Base-by-base conservation (phyloP, 768 basidiomycete genomes). In the Calocybe gangraenosa region DNA sequence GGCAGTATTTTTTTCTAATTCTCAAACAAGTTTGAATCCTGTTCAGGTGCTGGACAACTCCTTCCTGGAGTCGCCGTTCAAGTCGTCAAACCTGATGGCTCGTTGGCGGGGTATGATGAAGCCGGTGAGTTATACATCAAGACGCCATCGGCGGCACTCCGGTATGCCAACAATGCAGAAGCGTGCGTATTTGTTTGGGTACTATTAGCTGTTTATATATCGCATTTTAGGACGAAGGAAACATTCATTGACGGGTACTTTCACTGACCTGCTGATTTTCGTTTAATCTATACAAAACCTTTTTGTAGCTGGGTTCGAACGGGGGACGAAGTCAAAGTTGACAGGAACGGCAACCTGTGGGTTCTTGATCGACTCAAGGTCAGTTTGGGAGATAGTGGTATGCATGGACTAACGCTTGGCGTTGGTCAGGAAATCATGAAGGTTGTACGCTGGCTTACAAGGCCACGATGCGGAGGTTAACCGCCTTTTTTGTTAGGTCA, bases 301-400 rank as follows among this genome's bases (percentile, higher is more conserved):
- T 20, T 46, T n/a, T 14, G 6, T 31, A 82, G 83, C 30, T 87
- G 82, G 84, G 67, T 87, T 2, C 70, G 68, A 41, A 87, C 85
- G 0, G 86, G 84, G 1, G 84, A 86, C 52, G 78, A 83, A 57
- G 83, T 74, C 3, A 61, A 65, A 42, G 73, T 86, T 40, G 68
- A 72, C 41, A 58, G 69, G 53, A 71, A 81, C 45, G 68, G 70
- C 6, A 79, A 84, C 44, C 48, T 86, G 3, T 78, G 77, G 54
- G 71, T 86, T 34, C 59, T 82, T 10, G 84, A 86, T 57, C 70
- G 84, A 23, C 58, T 84, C 20, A 86, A 87, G 68, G 81, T 75
- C 7, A 37, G 11, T 17, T 2, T 50, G 40, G 45, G 15, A 3
- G 31, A 48, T 40, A 21, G 14, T n/a, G 31, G 8, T 25, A 3